These are phyloP conservation scores for Acanthamoeba rhysodes DNA, from an alignment of 208 protist genomes.

Conservation along the genomic window DNA sequence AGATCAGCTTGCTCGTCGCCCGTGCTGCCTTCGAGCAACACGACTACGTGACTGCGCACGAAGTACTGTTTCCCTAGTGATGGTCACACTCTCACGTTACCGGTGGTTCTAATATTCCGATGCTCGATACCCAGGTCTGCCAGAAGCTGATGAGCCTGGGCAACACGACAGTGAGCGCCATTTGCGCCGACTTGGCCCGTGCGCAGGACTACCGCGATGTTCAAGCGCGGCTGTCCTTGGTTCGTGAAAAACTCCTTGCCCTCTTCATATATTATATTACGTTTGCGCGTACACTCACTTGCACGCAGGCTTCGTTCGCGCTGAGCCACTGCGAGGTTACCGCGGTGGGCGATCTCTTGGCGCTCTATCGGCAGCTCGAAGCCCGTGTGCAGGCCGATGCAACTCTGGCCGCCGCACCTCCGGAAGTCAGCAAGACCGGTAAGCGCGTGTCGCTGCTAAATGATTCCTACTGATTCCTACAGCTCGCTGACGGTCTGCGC, in stretches of 20 bases:
- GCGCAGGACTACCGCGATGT: conserved; percentile 10
- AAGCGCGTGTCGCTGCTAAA: background rate
- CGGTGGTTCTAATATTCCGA: background rate
- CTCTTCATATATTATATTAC: background rate
- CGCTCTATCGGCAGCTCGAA: conserved; percentile 44
- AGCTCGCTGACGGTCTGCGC: too few species aligned
- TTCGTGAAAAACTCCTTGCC: background rate
- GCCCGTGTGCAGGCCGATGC: background rate
- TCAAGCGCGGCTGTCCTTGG: background rate
- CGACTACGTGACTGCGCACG: conserved; percentile 26
- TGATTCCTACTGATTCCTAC: too few species aligned
- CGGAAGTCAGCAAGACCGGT: background rate
- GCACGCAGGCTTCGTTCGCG: conserved; percentile 15
- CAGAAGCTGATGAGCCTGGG: background rate
- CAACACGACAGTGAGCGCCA: background rate
- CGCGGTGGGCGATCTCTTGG: conserved; percentile 29
- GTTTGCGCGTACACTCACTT: too few species aligned
- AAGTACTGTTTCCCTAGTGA: background rate
- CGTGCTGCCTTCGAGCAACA: conserved; percentile 24
- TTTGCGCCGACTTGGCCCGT: conserved; percentile 8
- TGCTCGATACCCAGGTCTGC: background rate
- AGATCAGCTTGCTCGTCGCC: conserved; percentile 12
- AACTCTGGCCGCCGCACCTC: background rate
- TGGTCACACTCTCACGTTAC: background rate
- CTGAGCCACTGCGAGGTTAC: background rate